phyloP scores from a whole-genome alignment of 192 early-diverging fungal genomes.

The Mortierella hygrophila region DNA sequence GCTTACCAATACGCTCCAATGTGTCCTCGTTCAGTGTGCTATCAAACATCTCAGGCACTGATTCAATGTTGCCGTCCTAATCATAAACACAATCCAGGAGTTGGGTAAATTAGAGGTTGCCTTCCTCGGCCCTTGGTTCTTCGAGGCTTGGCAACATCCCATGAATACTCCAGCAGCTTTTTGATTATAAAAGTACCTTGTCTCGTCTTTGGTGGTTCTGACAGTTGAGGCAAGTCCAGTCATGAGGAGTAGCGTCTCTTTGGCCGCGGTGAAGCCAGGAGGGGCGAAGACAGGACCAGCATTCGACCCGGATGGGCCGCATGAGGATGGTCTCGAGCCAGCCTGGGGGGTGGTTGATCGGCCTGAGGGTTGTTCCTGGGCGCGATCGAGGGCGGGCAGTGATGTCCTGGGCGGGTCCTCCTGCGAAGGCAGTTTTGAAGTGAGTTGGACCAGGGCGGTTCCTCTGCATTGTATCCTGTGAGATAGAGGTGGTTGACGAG shows the following conservation, averaged over 20 bases:
- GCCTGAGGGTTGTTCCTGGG: slow-evolving; percentile 20
- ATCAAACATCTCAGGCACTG: slow-evolving; percentile 52
- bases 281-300: slow-evolving; percentile 37
- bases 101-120: background rate
- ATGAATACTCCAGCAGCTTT: background rate
- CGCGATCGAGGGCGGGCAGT: background rate
- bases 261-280: slow-evolving; percentile 41
- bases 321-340: slow-evolving; percentile 34
- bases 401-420: background rate
- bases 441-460: background rate
- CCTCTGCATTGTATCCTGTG: background rate
- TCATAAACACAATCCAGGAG: background rate
- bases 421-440: background rate
- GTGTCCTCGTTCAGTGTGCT: slow-evolving; percentile 34
- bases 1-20: slow-evolving; percentile 24
- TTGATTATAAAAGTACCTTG: slow-evolving; percentile 7
- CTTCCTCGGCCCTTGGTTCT: too few relatives aligned
- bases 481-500: background rate
- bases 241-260: slow-evolving; percentile 15
- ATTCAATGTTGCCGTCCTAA: slow-evolving; percentile 44
- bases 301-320: slow-evolving; percentile 41
- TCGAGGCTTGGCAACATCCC: background rate
- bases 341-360: slow-evolving; percentile 20
- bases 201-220: slow-evolving; percentile 33
- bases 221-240: slow-evolving; percentile 52